These are phyloP conservation scores for Hypoxylon sp. DNA, from an alignment of 2,329 filamentous ascomycete species.

Conservation along the genomic window DNA sequence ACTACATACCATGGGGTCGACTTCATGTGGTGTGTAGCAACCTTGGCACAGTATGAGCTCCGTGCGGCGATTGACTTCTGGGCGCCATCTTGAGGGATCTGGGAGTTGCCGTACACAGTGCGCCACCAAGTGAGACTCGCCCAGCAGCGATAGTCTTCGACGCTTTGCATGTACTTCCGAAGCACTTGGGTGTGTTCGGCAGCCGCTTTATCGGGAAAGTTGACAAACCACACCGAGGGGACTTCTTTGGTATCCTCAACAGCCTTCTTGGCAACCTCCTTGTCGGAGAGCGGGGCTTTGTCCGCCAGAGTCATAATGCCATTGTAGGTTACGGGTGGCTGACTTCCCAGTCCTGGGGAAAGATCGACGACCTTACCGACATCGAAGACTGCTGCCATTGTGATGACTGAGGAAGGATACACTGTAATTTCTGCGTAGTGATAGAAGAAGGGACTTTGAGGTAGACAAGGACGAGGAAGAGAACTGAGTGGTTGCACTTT, in stretches of 20 bases:
- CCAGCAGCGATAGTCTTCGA: constrained; percentile 1
- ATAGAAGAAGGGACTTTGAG: not conserved
- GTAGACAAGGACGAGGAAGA: not conserved
- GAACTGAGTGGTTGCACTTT: not conserved
- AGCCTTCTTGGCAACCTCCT: not conserved
- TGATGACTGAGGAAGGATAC: not conserved
- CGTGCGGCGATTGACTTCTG: not conserved
- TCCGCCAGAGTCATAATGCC: not conserved
- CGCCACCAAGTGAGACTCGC: not conserved
- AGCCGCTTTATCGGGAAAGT: not conserved
- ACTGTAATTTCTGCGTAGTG: not conserved
- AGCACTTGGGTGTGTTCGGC: not conserved
- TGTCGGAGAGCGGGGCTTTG: not conserved
- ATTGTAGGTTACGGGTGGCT: not conserved
- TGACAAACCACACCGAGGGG: not conserved
- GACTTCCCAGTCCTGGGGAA: not conserved
- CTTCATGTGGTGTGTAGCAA: not conserved
- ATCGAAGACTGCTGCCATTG: not conserved
- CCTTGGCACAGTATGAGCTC: not conserved
- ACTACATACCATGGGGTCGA: not conserved
- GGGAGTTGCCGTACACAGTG: not conserved
- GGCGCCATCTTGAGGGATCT: not conserved
- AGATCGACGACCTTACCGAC: not conserved
- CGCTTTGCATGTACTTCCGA: not conserved
- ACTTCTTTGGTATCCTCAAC: not conserved